Evolutionary conservation across 202 grass and related monocot genomes (phyloP).

Genomic region (Musa balbisiana): DNA sequence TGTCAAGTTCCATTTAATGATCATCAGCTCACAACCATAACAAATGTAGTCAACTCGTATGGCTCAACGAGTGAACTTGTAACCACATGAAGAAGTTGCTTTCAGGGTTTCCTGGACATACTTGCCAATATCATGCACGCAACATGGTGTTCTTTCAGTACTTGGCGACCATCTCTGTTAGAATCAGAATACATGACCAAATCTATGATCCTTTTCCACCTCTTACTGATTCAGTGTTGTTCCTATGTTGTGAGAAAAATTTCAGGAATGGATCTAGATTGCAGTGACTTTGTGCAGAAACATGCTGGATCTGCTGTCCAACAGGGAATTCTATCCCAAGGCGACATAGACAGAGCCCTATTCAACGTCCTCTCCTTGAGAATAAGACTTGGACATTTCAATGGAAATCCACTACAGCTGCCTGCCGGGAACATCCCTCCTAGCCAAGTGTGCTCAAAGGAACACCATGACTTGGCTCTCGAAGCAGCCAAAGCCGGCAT

Average conservation of each 20-base stretch:
- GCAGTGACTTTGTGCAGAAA: constrained; percentile 65
- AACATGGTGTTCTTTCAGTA: too few species aligned
- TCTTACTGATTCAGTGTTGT: neutral
- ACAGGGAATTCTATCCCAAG: constrained; percentile 63
- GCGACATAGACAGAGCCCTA: constrained; percentile 70
- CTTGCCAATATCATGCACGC: too few species aligned
- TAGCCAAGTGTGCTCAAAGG: constrained; percentile 60
- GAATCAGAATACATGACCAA: too few species aligned
- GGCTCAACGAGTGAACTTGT: too few species aligned
- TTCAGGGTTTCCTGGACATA: too few species aligned
- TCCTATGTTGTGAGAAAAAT: neutral
- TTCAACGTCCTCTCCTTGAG: constrained; percentile 64
- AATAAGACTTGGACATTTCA: constrained; percentile 77
- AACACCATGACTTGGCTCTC: constrained; percentile 70
- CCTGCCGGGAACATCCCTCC: constrained; percentile 50
- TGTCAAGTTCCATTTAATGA: too few species aligned
- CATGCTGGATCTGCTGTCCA: constrained; percentile 49
- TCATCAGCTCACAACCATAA: too few species aligned
- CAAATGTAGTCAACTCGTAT: too few species aligned
- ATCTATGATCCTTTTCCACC: neutral
- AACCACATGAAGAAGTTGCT: too few species aligned
- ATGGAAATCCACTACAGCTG: constrained; percentile 48
- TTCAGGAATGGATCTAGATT: constrained; percentile 95
- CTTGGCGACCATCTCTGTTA: too few species aligned
- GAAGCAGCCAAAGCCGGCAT: constrained; percentile 69